These are phyloP conservation scores for Aphanomyces astaci DNA, from an alignment of 352 stramenopile genomes.

Conservation along the genomic window DNA sequence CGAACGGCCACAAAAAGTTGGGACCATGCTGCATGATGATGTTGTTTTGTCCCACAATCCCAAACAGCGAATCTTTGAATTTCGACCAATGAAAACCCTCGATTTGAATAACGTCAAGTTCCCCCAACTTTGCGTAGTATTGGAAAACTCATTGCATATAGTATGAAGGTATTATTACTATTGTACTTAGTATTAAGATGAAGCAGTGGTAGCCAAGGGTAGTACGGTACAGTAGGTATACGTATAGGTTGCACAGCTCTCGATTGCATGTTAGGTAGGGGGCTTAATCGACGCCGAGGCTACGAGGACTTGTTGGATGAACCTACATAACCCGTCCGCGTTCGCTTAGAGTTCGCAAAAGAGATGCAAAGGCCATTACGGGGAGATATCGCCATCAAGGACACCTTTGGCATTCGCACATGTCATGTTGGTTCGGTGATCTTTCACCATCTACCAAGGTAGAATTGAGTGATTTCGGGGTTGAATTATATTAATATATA, in stretches of 20 bases:
- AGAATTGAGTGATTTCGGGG: too few relatives aligned
- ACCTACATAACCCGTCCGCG: conserved; percentile 24
- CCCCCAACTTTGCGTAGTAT: too few relatives aligned
- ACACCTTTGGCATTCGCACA: conserved; percentile 80
- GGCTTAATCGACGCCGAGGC: conserved; percentile 25
- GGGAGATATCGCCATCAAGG: conserved; percentile 85
- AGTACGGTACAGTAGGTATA: too few relatives aligned
- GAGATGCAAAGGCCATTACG: conserved; percentile 16
- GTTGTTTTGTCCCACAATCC: not conserved
- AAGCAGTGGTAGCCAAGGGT: too few relatives aligned
- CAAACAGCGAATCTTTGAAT: not conserved
- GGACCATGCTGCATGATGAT: not conserved
- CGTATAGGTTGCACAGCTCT: not conserved
- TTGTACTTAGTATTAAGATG: too few relatives aligned
- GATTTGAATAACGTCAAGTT: not conserved
- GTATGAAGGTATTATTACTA: too few relatives aligned
- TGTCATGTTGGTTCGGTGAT: conserved; percentile 89
- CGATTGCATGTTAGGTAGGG: not conserved
- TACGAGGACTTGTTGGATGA: conserved; percentile 72
- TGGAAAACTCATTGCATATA: too few relatives aligned
- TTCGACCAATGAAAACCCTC: not conserved
- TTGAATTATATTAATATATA: too few relatives aligned
- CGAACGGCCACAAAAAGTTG: not conserved
- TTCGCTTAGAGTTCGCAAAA: not conserved
- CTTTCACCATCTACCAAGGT: conserved; percentile 95